Evolutionary conservation across 2,329 filamentous ascomycete species (phyloP).

Genomic region (Cordyceps cateniannulata): DNA sequence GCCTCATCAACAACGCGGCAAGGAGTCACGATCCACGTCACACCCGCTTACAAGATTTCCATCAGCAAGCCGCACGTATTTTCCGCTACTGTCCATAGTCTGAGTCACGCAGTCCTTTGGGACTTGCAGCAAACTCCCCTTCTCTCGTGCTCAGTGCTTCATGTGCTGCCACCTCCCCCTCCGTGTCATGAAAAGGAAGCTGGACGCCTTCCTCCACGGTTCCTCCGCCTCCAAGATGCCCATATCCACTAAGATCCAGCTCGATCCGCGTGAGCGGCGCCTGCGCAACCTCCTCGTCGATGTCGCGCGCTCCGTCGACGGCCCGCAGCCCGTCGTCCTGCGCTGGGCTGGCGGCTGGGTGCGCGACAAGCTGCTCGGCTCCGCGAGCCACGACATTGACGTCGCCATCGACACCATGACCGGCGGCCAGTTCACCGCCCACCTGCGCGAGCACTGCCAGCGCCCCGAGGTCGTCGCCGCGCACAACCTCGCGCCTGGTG

Average conservation of each 20-base stretch:
- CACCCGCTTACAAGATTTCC: background rate
- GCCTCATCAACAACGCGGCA: slow-evolving; percentile 2
- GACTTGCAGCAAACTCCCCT: background rate
- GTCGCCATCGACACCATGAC: slow-evolving; percentile 83
- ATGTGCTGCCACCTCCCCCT: slow-evolving; percentile 5
- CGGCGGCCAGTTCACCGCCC: slow-evolving; percentile 65
- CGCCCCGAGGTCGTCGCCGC: slow-evolving; percentile 52
- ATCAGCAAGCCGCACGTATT: background rate
- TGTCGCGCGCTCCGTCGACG: slow-evolving; percentile 60
- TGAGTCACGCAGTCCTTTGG: background rate
- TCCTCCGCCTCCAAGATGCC: slow-evolving; percentile 16
- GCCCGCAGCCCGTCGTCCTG: slow-evolving; percentile 46
- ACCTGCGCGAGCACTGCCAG: slow-evolving; percentile 62
- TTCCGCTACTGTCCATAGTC: background rate
- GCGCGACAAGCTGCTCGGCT: slow-evolving; percentile 71
- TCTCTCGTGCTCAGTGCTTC: background rate
- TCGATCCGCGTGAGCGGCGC: slow-evolving; percentile 65
- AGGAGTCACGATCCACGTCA: background rate
- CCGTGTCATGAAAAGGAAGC: slow-evolving; percentile 30
- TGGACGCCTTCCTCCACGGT: slow-evolving; percentile 23
- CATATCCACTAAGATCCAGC: slow-evolving; percentile 31
- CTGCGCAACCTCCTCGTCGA: slow-evolving; percentile 74
- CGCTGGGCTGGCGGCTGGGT: slow-evolving; percentile 87
- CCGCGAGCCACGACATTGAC: slow-evolving; percentile 74
- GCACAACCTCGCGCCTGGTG: slow-evolving; percentile 50